Base-by-base conservation (phyloP, 2,329 filamentous ascomycete genomes). In the Diaporthe velutina region DNA sequence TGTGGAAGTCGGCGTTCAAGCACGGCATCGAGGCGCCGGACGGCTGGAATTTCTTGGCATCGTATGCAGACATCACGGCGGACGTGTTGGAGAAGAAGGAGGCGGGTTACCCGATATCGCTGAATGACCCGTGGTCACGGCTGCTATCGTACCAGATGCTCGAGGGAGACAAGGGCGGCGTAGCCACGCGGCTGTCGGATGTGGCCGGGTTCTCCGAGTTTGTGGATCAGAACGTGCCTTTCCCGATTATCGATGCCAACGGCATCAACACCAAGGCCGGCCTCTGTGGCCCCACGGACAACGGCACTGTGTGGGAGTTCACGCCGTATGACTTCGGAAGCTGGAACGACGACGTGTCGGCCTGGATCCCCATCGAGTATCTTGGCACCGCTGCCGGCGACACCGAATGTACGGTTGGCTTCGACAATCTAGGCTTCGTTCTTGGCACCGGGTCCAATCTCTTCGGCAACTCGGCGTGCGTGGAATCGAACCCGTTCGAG, bases 121-220 rank as follows among this genome's bases (percentile, higher is more conserved):
- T 73, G 4, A 28, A 52, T 6, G 71, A 73, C 28, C 25, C 33
- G 25, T 73, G 71, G 71, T 55, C 52, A 2, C 1, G 71, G 48
- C 58, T 73, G 17, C 71, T 73, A 38, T 73, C 71, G 58, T 73
- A 73, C 50, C 58, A 73, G 58, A 25, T 73, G 42, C 22, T 73
- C 35, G 19, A 25, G 19, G 71, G 71, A 1, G 71, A 73, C 4
- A 33, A 42, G 19, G 71, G 71, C 17, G 71, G 71, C 0, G 58
- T 33, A 1, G 71, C 58, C 1, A 48, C 50, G 10, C 58, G 60
- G 13, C 1, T 73, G 58, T 67, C 71, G 19, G 71, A 55, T 8
- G 57, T 73, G 30, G 48, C 57, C 4, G 58, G 57, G 2, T 57
- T 35, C 2, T 67, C 71, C 0, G 54, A 55, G 3, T 66, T 73